Base-by-base conservation (phyloP, 2,329 filamentous ascomycete species). In the Xylaria sp. region DNA sequence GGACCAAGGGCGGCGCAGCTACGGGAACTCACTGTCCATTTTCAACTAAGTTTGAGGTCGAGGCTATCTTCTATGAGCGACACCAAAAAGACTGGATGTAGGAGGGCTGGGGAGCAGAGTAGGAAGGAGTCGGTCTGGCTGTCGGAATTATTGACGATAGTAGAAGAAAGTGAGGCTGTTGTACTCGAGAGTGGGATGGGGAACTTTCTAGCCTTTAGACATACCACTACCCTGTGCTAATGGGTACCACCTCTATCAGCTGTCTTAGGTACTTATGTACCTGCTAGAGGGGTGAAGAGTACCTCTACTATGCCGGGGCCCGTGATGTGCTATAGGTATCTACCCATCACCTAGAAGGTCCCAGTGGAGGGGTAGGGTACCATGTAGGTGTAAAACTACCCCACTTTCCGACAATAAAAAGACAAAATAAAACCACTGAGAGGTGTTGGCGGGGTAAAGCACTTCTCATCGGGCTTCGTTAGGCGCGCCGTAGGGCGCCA, bases 1-100 rank as follows among this genome's bases (percentile, higher is more conserved):
- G 18, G 57, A 62, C 37, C 20, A 34, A 13, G n/a, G 55, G 18
- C 37, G 34, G 48, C 52, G 62, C 57, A 46, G 41, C 23, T 13
- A 34, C 15, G 46, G 12, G n/a, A 34, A 71, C 69, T 67, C 46
- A 72, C 69, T 72, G 6, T 72, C 69, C 70, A 72, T 72, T 28
- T 44, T 67, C 63, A 56, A 34, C 25, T 39, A 25, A 20, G 37
- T 60, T 63, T 3, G 46, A 62, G 44, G 28, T 34, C 41, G n/a
- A 63, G 18, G 55, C 12, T 46, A 41, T 13, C 10, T 56, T 63
- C 50, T 44, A 12, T n/a, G 23, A 25, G 50, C 2, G 23, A 25
- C 28, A 59, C 41, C 28, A 28, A 59, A 41, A 62, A 41, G 50
- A 55, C 18, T 23, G 50, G 31, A 9, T 18, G 34, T 12, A 1